A percentile compares a stretch with the other conserved stretches of the same genome.
Evolutionary conservation across 192 early-diverging fungal species (phyloP).

Genomic region (Mortierella hygrophila): DNA sequence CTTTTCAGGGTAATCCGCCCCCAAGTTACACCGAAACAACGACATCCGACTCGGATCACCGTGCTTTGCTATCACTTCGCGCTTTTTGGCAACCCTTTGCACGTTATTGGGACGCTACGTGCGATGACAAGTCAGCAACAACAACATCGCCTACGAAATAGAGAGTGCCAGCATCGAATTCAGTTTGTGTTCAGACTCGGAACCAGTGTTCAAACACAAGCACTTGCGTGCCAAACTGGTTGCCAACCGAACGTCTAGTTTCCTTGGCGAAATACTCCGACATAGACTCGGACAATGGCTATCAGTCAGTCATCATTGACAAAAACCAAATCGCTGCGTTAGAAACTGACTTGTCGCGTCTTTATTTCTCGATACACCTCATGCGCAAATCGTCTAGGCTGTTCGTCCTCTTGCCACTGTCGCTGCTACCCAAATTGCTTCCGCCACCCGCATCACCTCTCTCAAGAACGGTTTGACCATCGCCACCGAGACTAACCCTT

Average conservation of each 20-base stretch:
- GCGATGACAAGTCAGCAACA: neutral
- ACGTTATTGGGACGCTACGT: neutral
- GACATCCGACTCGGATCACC: slow-evolving; percentile 4
- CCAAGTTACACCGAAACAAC: neutral
- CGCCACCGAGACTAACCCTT: slow-evolving; percentile 85
- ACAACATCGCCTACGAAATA: neutral
- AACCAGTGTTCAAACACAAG: neutral
- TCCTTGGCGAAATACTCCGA: neutral
- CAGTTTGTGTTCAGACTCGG: neutral
- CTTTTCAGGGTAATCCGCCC: slow-evolving; percentile 1
- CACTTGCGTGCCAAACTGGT: neutral
- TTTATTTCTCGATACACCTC: neutral
- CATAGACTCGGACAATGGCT: neutral
- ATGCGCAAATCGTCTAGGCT: slow-evolving; percentile 35
- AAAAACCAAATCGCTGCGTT: neutral
- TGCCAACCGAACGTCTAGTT: neutral
- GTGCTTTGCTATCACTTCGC: neutral
- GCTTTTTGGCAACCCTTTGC: neutral
- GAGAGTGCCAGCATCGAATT: neutral
- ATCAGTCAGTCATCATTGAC: neutral
- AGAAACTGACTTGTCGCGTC: neutral
- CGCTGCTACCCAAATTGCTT: slow-evolving; percentile 48
- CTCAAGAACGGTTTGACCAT: slow-evolving; percentile 87
- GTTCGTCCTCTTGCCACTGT: slow-evolving; percentile 65
- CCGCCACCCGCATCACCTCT: slow-evolving; percentile 75